Evolutionary conservation across 352 stramenopile species (phyloP).

Genomic region (Pythium angustatum): DNA sequence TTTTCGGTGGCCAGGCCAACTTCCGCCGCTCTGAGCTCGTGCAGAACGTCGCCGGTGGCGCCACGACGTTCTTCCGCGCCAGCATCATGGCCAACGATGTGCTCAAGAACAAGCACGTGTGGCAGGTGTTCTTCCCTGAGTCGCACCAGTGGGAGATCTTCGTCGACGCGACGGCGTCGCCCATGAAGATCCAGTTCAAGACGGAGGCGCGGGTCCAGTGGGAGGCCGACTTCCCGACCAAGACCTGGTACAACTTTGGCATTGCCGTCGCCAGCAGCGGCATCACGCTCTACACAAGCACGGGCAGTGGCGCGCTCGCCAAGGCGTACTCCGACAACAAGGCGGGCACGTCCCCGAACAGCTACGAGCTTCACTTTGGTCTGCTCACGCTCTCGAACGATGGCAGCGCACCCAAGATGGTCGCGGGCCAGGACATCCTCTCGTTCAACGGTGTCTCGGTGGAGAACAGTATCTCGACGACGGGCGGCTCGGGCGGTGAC

Average conservation of each 20-base stretch:
- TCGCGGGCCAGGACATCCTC: conserved; percentile 49
- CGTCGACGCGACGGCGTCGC: conserved; percentile 51
- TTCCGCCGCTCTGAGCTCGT: conserved; percentile 72
- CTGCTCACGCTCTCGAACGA: conserved; percentile 62
- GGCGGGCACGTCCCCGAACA: conserved; percentile 25
- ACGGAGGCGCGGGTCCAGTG: conserved; percentile 52
- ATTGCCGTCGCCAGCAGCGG: conserved; percentile 44
- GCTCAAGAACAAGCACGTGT: conserved; percentile 54
- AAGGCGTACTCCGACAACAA: conserved; percentile 44
- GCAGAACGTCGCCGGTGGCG: conserved; percentile 44
- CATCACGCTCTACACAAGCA: conserved; percentile 57
- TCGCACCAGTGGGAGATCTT: conserved; percentile 63
- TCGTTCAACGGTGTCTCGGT: conserved; percentile 71
- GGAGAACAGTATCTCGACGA: conserved; percentile 41
- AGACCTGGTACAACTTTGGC: conserved; percentile 74
- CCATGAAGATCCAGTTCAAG: conserved; percentile 57
- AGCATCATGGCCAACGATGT: conserved; percentile 50
- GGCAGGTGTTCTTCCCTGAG: conserved; percentile 65
- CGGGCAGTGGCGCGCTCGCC: conserved; percentile 41
- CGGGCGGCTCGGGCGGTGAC: conserved; percentile 20
- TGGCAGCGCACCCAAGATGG: conserved; percentile 56
- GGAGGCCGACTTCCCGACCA: conserved; percentile 47
- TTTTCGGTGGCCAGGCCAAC: conserved; percentile 57
- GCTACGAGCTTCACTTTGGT: conserved; percentile 69
- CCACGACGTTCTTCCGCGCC: conserved; percentile 63